phyloP scores from a whole-genome alignment of 805 yeast species.

The Candida corydali region DNA sequence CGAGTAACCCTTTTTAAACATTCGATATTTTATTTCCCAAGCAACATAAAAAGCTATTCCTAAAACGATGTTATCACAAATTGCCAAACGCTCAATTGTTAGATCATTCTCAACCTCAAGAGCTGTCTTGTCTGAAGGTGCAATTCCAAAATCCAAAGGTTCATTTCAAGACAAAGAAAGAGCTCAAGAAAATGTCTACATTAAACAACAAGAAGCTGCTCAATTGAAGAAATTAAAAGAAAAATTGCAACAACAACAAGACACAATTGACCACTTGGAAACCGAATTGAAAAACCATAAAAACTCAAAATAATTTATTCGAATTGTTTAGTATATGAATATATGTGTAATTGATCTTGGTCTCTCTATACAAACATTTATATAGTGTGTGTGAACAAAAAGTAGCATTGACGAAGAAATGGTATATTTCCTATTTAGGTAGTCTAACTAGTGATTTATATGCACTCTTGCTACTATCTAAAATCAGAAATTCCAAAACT shows the following conservation, averaged over 20 bases:
- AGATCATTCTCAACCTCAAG: constrained; percentile 30
- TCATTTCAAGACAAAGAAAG: constrained; percentile 74
- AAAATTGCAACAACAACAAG: constrained; percentile 71
- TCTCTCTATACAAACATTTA: too few species aligned
- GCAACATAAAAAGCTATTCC: background rate
- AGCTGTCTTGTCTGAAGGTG: constrained; percentile 22
- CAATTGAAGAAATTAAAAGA: constrained; percentile 74
- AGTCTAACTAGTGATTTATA: too few species aligned
- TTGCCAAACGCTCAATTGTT: constrained; percentile 14
- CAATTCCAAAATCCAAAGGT: constrained; percentile 21
- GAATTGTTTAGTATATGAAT: background rate
- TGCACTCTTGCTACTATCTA: too few species aligned
- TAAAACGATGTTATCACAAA: constrained; percentile 19
- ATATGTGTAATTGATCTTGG: too few species aligned
- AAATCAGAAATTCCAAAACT: too few species aligned
- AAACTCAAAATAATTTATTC: background rate
- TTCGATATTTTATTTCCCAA: background rate
- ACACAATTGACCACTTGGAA: constrained; percentile 47
- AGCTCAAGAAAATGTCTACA: constrained; percentile 82
- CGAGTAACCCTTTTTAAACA: background rate
- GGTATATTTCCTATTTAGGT: too few species aligned
- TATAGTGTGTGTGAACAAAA: too few species aligned
- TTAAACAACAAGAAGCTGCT: constrained; percentile 88
- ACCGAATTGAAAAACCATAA: constrained; percentile 49
- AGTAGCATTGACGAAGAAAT: too few species aligned